phyloP scores from a whole-genome alignment of 108 stramenopile genomes.

The Discostella pseudostelligera region DNA sequence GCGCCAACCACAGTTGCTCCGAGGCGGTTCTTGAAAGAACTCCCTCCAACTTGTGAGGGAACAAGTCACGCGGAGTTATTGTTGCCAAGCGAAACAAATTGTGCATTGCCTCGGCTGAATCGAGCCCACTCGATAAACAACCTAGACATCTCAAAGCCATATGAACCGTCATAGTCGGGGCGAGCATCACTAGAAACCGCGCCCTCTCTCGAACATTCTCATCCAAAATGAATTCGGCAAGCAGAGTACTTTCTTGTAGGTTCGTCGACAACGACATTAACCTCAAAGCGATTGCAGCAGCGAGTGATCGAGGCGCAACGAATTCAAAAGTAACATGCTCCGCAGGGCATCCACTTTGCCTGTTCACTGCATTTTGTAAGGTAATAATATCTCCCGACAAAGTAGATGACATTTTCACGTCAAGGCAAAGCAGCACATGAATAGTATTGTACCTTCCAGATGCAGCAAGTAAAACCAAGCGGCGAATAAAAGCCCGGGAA shows the following conservation, averaged over 20 bases:
- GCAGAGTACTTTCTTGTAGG: not conserved
- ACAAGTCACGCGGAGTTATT: slow-evolving; percentile 20
- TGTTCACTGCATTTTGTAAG: slow-evolving; percentile 58
- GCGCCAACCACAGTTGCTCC: slow-evolving; percentile 9
- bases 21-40: not conserved
- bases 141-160: slow-evolving; percentile 32
- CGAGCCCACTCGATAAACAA: not conserved
- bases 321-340: slow-evolving; percentile 47
- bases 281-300: slow-evolving; percentile 46
- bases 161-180: slow-evolving; percentile 48
- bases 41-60: slow-evolving; percentile 13
- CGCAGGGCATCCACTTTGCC: slow-evolving; percentile 27
- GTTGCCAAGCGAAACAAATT: slow-evolving; percentile 23
- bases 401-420: slow-evolving; percentile 33
- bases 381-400: slow-evolving; percentile 33
- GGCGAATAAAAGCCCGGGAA: slow-evolving; percentile 30
- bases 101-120: slow-evolving; percentile 13
- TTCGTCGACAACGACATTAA: not conserved
- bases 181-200: slow-evolving; percentile 41
- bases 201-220: slow-evolving; percentile 43
- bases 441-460: slow-evolving; percentile 49
- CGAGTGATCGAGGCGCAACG: slow-evolving; percentile 39
- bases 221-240: slow-evolving; percentile 19
- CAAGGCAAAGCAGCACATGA: slow-evolving; percentile 54
- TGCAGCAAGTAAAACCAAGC: slow-evolving; percentile 46